A percentile compares a stretch with the other conserved stretches of the same genome.
phyloP scores from a whole-genome alignment of 2,329 filamentous ascomycete species.

The Macrophomina pseudophaseolina region DNA sequence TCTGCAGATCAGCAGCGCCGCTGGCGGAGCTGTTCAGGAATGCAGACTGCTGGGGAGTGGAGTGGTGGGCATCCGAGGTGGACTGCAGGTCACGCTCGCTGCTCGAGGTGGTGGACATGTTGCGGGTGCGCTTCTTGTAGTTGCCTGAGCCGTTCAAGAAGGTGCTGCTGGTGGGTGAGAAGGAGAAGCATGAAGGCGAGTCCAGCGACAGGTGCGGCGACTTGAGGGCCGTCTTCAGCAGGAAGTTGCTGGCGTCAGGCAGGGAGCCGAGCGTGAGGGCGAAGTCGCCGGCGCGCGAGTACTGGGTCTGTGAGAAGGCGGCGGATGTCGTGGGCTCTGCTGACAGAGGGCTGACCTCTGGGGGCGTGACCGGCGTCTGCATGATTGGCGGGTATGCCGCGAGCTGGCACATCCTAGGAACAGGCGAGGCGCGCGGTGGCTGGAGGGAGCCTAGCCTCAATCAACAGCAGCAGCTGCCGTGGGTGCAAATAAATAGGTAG shows the following conservation, averaged over 20 bases:
- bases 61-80: neutral
- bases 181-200: constrained; percentile 41
- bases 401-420: constrained; percentile 19
- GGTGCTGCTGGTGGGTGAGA: constrained; percentile 34
- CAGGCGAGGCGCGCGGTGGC: constrained; percentile 17
- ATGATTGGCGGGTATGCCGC: constrained; percentile 40
- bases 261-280: constrained; percentile 47
- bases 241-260: constrained; percentile 43
- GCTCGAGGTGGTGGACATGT: constrained; percentile 50
- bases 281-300: constrained; percentile 41
- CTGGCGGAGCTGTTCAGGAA: constrained; percentile 35
- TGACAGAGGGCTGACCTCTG: constrained; percentile 51
- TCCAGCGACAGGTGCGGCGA: constrained; percentile 45
- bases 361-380: constrained; percentile 43
- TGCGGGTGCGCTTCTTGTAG: constrained; percentile 43
- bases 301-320: constrained; percentile 38
- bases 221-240: constrained; percentile 44
- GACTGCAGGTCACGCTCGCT: constrained; percentile 46
- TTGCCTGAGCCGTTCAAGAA: constrained; percentile 32
- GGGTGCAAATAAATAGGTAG: neutral
- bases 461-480: neutral
- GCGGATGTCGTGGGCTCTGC: constrained; percentile 34
- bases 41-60: constrained; percentile 13
- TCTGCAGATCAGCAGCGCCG: constrained; percentile 41
- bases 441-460: constrained; percentile 2